Evolutionary conservation across 2,329 filamentous ascomycete genomes (phyloP).

Genomic region (Calonectria honghensis): DNA sequence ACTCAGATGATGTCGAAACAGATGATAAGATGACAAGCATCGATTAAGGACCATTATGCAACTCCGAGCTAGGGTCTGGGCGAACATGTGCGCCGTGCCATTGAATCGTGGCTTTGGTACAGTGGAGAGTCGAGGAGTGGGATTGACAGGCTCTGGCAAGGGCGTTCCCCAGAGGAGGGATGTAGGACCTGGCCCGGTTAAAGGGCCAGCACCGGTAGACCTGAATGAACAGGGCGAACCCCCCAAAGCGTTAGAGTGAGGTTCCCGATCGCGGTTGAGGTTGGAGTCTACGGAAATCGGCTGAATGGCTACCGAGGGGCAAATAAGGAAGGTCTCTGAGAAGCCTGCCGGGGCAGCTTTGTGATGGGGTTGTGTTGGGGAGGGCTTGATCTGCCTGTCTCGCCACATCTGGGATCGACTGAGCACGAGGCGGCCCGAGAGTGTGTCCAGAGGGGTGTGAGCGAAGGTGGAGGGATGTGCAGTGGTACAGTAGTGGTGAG

Average conservation of each 20-base stretch:
- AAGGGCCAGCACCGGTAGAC: conserved; percentile 24
- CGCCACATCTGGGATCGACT: conserved; percentile 41
- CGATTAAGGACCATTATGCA: conserved; percentile 29
- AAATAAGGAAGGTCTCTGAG: conserved; percentile 34
- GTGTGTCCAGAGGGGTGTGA: conserved; percentile 31
- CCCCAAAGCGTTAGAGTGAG: conserved; percentile 23
- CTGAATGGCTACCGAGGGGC: conserved; percentile 34
- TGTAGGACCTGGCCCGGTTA: conserved; percentile 8
- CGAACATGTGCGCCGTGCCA: conserved; percentile 36
- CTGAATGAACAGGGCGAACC: conserved; percentile 24
- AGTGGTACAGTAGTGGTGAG: conserved; percentile 36
- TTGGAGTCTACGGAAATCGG: conserved; percentile 39
- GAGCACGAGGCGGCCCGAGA: conserved; percentile 39
- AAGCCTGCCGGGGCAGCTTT: conserved; percentile 19
- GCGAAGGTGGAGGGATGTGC: conserved; percentile 40
- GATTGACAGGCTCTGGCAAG: conserved; percentile 32
- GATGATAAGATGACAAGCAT: conserved; percentile 42
- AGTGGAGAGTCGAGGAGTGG: neutral
- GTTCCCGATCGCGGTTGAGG: conserved; percentile 23
- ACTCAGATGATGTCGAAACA: conserved; percentile 33
- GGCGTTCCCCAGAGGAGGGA: conserved; percentile 36
- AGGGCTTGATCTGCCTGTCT: conserved; percentile 37
- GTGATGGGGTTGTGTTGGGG: conserved; percentile 20
- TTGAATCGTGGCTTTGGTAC: conserved; percentile 22
- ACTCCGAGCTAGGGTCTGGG: conserved; percentile 16